Evolutionary conservation across 768 basidiomycete genomes (phyloP).

Genomic region (Peribolospora kevripleyi): DNA sequence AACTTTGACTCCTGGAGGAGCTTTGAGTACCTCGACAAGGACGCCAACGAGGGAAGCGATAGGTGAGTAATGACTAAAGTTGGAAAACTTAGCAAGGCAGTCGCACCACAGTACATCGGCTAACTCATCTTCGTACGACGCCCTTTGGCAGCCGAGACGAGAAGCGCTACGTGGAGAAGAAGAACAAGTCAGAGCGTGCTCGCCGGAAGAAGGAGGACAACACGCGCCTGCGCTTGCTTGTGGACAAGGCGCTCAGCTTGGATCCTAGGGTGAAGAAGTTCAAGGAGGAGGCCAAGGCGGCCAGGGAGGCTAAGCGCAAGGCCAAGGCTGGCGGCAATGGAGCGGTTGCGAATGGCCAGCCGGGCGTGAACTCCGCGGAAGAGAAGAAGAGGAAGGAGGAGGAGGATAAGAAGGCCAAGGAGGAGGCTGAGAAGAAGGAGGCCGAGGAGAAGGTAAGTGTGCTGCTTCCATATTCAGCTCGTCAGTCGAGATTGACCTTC

Average conservation of each 20-base stretch:
- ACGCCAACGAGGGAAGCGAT: constrained; percentile 91
- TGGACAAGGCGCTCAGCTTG: constrained; percentile 52
- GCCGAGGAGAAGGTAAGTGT: constrained; percentile 44
- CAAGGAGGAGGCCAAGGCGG: constrained; percentile 87
- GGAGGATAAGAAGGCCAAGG: constrained; percentile 44
- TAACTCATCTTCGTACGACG: background rate
- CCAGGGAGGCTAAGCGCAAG: constrained; percentile 57
- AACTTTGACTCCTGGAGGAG: constrained; percentile 97
- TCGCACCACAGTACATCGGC: background rate
- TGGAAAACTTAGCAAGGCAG: too few relatives aligned
- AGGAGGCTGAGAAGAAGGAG: constrained; percentile 31
- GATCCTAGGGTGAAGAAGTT: constrained; percentile 95
- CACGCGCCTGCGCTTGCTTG: constrained; percentile 57
- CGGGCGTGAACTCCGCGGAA: constrained; percentile 24
- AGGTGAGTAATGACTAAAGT: too few relatives aligned
- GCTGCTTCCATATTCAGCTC: background rate
- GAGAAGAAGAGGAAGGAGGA: constrained; percentile 30
- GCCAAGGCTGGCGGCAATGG: constrained; percentile 14
- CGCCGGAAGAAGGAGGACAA: constrained; percentile 94
- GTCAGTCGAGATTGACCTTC: background rate
- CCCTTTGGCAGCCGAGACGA: constrained; percentile 54
- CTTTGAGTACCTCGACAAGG: constrained; percentile 96
- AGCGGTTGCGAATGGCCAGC: too few relatives aligned
- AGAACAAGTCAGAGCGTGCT: constrained; percentile 93
- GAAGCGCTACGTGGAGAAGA: constrained; percentile 96